Base-by-base conservation (phyloP, 106 monocot species). In the Allium cepa region DNA sequence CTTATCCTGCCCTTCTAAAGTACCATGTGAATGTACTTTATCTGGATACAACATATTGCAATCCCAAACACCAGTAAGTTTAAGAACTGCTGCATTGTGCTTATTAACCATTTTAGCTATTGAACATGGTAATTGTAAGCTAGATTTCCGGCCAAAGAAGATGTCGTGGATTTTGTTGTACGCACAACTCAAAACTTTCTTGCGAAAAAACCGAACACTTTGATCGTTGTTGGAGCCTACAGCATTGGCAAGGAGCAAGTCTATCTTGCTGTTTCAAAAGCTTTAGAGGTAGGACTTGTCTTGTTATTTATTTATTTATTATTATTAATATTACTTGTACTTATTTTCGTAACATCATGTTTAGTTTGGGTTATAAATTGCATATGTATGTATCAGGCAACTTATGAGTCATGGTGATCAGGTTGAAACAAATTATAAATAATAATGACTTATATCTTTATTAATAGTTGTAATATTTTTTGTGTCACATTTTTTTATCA, bases 191-290 rank as follows among this genome's bases (percentile, higher is more conserved):
- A 11, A 11, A 77, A 64, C 46, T 77, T 55, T 63, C 60, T 88
- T 28, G 56, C 68, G 50, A 85, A 84, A 75, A 73, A 85, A 26
- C 81, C 84, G 55, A 88, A 79, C 68, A 74, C 81, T 17, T 79
- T 88, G 27, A 72, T 88, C 60, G 77, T 85, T 82, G 88, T 88
- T 63, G 88, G 88, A 64, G 81, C 88, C 26, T 88, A 88, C 74
- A 88, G 88, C 62, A 88, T 88, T 45, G 84, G 88, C 18, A 88
- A 88, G 69, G 88, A 88, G 63, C 76, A 79, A 71, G 88, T 88
- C 11, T 88, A 85, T 74, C 50, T 85, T 70, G 78, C 79, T 15
- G 76, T 88, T 71, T 79, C 88, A 50, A 72, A 79, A 10, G 81
- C 73, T 67, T 64, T 88, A 62, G 71, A 77, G 82, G 88, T 88